phyloP scores from a whole-genome alignment of 805 yeast genomes.

The Schwanniomyces polymorphus region DNA sequence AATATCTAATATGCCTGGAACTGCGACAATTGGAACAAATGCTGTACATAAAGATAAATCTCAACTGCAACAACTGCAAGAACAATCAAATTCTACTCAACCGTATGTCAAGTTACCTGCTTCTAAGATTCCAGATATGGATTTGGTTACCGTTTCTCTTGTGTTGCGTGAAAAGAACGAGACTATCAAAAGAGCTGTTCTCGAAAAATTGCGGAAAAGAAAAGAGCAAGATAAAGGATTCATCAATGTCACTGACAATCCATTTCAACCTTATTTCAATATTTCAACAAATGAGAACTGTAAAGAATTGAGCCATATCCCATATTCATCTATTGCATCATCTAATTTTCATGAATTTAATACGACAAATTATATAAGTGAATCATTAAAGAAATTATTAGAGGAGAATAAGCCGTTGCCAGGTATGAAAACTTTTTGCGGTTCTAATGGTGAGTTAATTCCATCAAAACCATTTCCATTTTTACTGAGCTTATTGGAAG shows the following conservation, averaged over 20 bases:
- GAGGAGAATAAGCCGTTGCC: slow-evolving; percentile 51
- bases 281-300: slow-evolving; percentile 54
- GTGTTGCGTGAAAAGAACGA: slow-evolving; percentile 73
- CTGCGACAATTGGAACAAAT: slow-evolving; percentile 11
- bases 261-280: slow-evolving; percentile 77
- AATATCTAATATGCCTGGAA: slow-evolving; percentile 7
- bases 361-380: slow-evolving; percentile 53
- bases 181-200: slow-evolving; percentile 79
- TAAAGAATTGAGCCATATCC: slow-evolving; percentile 61
- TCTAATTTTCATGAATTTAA: slow-evolving; percentile 66
- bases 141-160: slow-evolving; percentile 76
- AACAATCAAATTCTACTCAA: slow-evolving; percentile 44
- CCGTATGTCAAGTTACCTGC: slow-evolving; percentile 87
- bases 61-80: slow-evolving; percentile 10
- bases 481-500: slow-evolving; percentile 38
- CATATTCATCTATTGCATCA: slow-evolving; percentile 75
- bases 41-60: slow-evolving; percentile 12
- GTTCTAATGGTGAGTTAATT: slow-evolving; percentile 50
- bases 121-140: slow-evolving; percentile 91
- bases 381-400: slow-evolving; percentile 37
- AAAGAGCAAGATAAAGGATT: slow-evolving; percentile 71
- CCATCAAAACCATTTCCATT: slow-evolving; percentile 50
- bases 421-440: slow-evolving; percentile 46
- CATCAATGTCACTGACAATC: slow-evolving; percentile 85
- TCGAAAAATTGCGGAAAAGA: slow-evolving; percentile 75